Conservation (phyloP, 352 stramenopile species). For the Globisporangium paddicum region DNA sequence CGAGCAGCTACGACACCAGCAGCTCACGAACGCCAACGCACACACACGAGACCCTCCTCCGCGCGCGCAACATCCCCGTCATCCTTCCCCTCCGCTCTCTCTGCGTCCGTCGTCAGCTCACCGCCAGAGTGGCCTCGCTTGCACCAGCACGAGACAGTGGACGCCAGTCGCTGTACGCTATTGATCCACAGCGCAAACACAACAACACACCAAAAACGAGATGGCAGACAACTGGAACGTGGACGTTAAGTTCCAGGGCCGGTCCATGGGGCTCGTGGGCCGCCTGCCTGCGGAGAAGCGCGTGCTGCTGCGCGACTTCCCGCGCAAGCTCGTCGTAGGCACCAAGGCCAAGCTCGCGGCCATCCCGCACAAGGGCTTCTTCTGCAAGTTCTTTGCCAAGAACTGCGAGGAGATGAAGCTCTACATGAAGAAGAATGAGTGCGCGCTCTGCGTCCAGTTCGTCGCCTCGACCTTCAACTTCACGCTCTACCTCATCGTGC, state of each 20-base stretch:
- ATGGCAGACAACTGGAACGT: constrained; percentile 82
- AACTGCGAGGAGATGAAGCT: constrained; percentile 81
- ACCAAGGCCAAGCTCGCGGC: constrained; percentile 76
- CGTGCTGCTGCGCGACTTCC: constrained; percentile 69
- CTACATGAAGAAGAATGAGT: constrained; percentile 87
- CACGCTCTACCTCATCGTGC: constrained; percentile 79
- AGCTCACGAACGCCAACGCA: neutral
- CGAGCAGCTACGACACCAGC: no score
- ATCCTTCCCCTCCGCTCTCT: no score
- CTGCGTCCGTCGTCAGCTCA: no score
- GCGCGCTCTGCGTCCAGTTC: constrained; percentile 80
- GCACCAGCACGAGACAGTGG: neutral
- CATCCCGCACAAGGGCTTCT: constrained; percentile 84
- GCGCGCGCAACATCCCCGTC: no score
- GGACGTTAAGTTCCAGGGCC: constrained; percentile 83
- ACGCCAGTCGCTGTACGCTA: no score
- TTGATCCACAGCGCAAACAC: no score
- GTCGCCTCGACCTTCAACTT: constrained; percentile 79
- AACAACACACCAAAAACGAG: neutral
- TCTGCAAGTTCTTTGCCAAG: constrained; percentile 88
- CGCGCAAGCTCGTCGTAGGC: constrained; percentile 60
- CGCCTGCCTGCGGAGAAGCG: constrained; percentile 80
- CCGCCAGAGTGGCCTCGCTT: neutral
- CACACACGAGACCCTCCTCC: no score
- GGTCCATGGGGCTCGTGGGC: constrained; percentile 62